Base-by-base conservation (phyloP, 2,329 filamentous ascomycete species). In the Claviceps sp. region DNA sequence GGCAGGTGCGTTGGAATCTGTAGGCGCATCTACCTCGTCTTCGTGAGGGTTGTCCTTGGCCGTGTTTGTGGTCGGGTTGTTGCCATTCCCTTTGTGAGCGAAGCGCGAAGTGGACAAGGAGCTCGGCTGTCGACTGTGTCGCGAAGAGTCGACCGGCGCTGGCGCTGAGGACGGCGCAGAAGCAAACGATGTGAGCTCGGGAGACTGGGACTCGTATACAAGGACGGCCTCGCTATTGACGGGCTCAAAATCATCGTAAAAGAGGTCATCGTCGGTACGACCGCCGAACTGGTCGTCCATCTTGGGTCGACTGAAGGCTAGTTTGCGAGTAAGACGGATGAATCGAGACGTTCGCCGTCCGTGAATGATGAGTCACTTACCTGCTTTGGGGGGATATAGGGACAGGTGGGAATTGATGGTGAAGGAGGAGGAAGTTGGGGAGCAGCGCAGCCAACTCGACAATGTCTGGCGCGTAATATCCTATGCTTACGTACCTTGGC, bases 251-350 rank as follows among this genome's bases (percentile, higher is more conserved):
- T 82, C 78, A 57, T 82, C 79, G 55, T 75, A 74, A 61, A 82
- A 82, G 54, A 82, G 71, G 60, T 81, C 78, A 58, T 82, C 79
- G 60, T 82, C 78, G 46, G 78, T 81, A 20, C 78, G 72, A 47
- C 77, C 78, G 54, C 74, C 72, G 57, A 81, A 81, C 60, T 81
- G 78, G 57, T 81, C 78, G 22, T 81, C 77, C 78, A 81, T 81
- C 11, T 34, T 42, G 24, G 11, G 24, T 34, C 4, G 42, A 37
- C 22, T 37, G 13, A 48, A 40, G 22, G 14, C 20, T 26, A n/a
- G 24, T 50, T 38, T 49, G 22, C 9, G 16, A 5, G 22, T 41
- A n/a, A 41, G 47, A 18, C 8, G 9, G 20, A 13, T 16, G 8
- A 41, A 48, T 41, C 18, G 47, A 48, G 20, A 18, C 22, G 7